Base-by-base conservation (phyloP, 352 stramenopile genomes). In the Phytopythium cucurbitacearum region DNA sequence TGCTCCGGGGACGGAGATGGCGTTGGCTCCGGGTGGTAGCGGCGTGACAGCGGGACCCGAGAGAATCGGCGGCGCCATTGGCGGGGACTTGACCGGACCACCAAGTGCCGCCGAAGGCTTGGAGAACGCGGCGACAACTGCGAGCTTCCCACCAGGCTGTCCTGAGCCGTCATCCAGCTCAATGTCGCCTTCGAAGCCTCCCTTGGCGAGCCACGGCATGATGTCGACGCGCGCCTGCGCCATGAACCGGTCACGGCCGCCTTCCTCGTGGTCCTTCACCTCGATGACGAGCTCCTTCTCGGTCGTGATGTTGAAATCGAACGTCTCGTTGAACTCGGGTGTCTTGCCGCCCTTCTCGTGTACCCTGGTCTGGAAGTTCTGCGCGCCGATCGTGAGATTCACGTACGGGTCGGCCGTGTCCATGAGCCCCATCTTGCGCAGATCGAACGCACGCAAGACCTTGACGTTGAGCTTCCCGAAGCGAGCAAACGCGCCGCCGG, bases 231-330 rank as follows among this genome's bases (percentile, higher is more conserved):
- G 93, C 3, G 80, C 73, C 50, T 87, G 79, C 7, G 91, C 92
- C 87, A 98, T 97, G 60, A 97, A 96, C 34, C 94, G 93, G 67
- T 98, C 92, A 39, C 91, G 88, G 7, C 91, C 92, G 35, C 85
- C 73, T 21, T 36, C 47, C 53, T 97, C 91, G 63, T 97, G 95
- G 68, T 98, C 90, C 40, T 92, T 85, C 36, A 98, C 67, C 53
- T 97, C 88, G 13, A 98, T 64, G 41, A 96, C 77, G 32, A 98
- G 56, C 37, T 98, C 89, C 67, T 97, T 97, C 64, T 98, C 91
- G 37, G 89, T 97, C 12, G 82, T 94, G 42, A 98, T 97, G 53
- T 94, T 94, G 63, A 98, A 98, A 46, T 96, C 87, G 68, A 98
- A 97, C 47, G 72, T 85, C 62, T 97, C 87, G 40, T 97, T 97